These are phyloP conservation scores for Penstemon barbatus DNA, from an alignment of 257 asterid species.

Conservation along the genomic window DNA sequence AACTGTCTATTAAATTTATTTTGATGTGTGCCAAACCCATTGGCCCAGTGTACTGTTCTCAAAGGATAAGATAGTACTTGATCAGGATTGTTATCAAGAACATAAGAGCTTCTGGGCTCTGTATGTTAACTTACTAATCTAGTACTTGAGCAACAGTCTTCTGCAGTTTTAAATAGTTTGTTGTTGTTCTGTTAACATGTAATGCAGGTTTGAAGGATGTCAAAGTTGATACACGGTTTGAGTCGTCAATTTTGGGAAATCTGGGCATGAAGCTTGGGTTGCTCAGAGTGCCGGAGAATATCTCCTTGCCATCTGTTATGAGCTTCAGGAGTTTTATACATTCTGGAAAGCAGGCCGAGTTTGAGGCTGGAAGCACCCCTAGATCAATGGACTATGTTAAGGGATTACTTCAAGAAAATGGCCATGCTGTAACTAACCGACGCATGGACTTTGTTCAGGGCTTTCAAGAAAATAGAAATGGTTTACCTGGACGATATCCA, in stretches of 20 bases:
- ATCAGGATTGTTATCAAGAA: neutral
- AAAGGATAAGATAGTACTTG: neutral
- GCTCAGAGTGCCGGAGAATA: conserved; percentile 29
- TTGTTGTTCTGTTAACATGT: conserved; percentile 6
- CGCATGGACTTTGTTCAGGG: neutral
- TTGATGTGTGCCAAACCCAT: neutral
- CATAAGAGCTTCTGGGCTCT: neutral
- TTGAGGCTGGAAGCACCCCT: conserved; percentile 31
- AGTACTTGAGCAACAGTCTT: neutral
- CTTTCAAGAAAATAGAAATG: neutral
- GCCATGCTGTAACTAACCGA: conserved; percentile 5
- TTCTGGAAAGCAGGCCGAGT: conserved; percentile 45
- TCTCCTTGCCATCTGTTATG: conserved; percentile 35
- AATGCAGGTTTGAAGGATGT: conserved; percentile 32
- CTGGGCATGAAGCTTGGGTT: conserved; percentile 35
- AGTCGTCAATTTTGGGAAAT: conserved; percentile 33
- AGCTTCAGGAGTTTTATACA: conserved; percentile 42
- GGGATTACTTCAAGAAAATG: conserved; percentile 26
- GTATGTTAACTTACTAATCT: neutral
- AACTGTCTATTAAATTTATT: neutral
- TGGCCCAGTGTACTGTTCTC: neutral
- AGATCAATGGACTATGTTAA: conserved; percentile 35
- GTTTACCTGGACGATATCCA: neutral
- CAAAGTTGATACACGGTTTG: conserved; percentile 23
- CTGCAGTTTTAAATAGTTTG: neutral